Evolutionary conservation across 2,329 filamentous ascomycete species (phyloP).

Genomic region (Ceratocystiopsis sp.): DNA sequence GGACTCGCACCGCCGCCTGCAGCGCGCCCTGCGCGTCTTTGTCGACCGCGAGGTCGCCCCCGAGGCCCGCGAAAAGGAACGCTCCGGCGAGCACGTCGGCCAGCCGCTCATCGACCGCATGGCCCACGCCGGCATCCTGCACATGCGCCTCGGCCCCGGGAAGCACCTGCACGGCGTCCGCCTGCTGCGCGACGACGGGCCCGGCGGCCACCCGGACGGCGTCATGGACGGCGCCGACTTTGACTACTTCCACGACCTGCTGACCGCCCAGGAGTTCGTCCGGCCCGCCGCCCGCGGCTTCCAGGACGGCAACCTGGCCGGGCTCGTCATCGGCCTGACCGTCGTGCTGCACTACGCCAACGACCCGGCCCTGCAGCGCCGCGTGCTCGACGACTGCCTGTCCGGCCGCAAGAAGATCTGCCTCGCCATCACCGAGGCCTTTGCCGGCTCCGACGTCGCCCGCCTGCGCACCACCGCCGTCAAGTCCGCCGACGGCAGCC

Average conservation of each 20-base stretch:
- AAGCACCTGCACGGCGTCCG: slow-evolving; percentile 60
- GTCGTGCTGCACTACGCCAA: slow-evolving; percentile 66
- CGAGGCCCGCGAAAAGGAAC: slow-evolving; percentile 62
- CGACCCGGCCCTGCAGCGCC: slow-evolving; percentile 46
- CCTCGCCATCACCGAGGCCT: slow-evolving; percentile 75
- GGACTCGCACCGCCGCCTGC: slow-evolving; percentile 52
- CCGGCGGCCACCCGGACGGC: slow-evolving; percentile 25
- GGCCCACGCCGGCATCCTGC: slow-evolving; percentile 55
- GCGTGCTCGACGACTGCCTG: slow-evolving; percentile 55
- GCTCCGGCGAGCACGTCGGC: slow-evolving; percentile 52
- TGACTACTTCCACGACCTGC: slow-evolving; percentile 74
- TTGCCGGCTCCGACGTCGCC: slow-evolving; percentile 70
- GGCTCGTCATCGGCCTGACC: slow-evolving; percentile 69
- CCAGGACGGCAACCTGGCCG: slow-evolving; percentile 73
- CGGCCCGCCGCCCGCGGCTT: slow-evolving; percentile 62
- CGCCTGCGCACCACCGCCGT: slow-evolving; percentile 61
- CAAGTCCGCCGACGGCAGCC: slow-evolving; percentile 58
- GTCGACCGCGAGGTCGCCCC: slow-evolving; percentile 53
- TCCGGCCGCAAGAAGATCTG: slow-evolving; percentile 77
- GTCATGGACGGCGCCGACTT: slow-evolving; percentile 63
- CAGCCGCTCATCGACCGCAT: slow-evolving; percentile 62
- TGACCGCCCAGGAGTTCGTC: slow-evolving; percentile 56
- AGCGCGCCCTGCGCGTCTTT: slow-evolving; percentile 55
- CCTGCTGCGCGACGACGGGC: slow-evolving; percentile 26
- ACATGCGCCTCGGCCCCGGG: slow-evolving; percentile 70